phyloP scores from a whole-genome alignment of 805 yeast species.

The Kodamaea leandrae region DNA sequence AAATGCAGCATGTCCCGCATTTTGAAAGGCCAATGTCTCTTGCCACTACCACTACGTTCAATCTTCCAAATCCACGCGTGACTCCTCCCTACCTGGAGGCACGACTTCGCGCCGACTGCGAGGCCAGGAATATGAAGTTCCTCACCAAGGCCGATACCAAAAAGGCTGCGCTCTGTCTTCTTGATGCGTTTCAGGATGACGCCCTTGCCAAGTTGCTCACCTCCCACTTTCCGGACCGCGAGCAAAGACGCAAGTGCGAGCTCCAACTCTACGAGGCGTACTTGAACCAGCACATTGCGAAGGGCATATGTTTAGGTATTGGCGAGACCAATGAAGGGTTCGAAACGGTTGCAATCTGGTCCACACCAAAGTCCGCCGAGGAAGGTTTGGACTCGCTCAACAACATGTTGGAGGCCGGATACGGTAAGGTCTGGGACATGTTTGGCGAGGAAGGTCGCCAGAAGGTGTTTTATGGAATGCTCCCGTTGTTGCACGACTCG shows the following conservation, averaged over 20 bases:
- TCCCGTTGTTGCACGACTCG: conserved; percentile 50
- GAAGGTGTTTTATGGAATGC: conserved; percentile 49
- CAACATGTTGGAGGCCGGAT: conserved; percentile 52
- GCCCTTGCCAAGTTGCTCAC: conserved; percentile 32
- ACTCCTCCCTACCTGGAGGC: conserved; percentile 4
- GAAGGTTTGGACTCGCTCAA: conserved; percentile 45
- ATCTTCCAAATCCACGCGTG: conserved; percentile 6
- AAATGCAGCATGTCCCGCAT: background rate
- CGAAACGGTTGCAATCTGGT: conserved; percentile 57
- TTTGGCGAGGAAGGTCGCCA: conserved; percentile 47
- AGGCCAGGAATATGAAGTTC: conserved; percentile 10
- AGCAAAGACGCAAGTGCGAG: conserved; percentile 26
- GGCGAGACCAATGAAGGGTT: conserved; percentile 43
- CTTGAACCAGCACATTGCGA: conserved; percentile 47
- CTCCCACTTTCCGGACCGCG: conserved; percentile 22
- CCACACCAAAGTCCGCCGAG: conserved; percentile 42
- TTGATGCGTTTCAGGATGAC: conserved; percentile 36
- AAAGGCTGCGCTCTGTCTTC: conserved; percentile 38
- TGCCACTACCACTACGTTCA: conserved; percentile 3
- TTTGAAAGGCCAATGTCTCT: background rate
- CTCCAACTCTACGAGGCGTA: conserved; percentile 49
- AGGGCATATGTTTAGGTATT: conserved; percentile 50
- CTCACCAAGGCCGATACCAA: conserved; percentile 19
- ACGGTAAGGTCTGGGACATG: conserved; percentile 48
- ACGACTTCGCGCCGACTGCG: conserved; percentile 8